Evolutionary conservation across 2,329 filamentous ascomycete genomes (phyloP), one percentile per base, ranked within the genome.

Genomic region (Apiospora saccharicola): DNA sequence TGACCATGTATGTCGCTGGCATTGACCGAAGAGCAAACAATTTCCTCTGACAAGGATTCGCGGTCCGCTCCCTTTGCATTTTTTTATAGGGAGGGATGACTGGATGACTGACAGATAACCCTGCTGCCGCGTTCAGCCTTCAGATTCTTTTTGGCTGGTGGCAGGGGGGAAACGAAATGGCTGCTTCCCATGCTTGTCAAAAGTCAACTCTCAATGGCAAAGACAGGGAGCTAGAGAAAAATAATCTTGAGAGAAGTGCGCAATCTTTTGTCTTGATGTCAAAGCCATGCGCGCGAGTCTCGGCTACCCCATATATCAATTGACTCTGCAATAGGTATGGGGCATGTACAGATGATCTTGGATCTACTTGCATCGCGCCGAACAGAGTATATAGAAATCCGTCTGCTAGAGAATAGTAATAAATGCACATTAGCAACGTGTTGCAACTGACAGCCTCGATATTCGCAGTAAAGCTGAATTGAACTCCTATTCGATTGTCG

Each of bases 21-120:
- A 64, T 64, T 64, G 57, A 64, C 57, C 22, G 57, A 64, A 41
- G 57, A 64, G 57, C 34, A 64, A 64, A 64, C 57, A 64, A 64
- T 64, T 41, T 64, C 57, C 34, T 64, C 34, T 19, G 34, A 34
- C 57, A 64, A 64, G 57, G 57, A 64, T 64, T 64, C 57, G 57
- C 57, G 57, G 57, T 41, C 53, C 53, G 53, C 26, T 34, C 53
- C 53, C 57, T 64, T 64, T 41, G 51, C 51, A 3, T 30, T 26
- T 16, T 26, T 16, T 53, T 12, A 41, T 41, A 12, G 30, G 16
- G 53, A 61, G 30, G 57, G 37, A 41, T 10, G 37, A 41, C 37
- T 41, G 37, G 4, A 19, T 61, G 57, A 37, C 53, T 64, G 57
- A 41, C 57, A 64, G 57, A 41, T 64, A 24, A 10, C 22, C 57